Base-by-base conservation (phyloP, 306 rosid genomes). In the Rosa rugosa region DNA sequence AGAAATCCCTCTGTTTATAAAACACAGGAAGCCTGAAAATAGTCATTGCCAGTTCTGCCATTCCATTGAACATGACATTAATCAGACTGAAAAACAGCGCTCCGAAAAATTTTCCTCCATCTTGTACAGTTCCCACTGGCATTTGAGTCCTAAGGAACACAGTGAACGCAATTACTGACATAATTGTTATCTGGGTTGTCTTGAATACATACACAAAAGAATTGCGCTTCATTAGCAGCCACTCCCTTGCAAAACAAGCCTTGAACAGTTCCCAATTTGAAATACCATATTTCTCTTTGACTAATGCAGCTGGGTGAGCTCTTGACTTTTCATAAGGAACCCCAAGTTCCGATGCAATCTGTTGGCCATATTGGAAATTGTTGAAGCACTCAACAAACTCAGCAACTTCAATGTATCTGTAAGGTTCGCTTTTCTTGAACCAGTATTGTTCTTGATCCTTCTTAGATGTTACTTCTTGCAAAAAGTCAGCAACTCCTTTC, bases 391-490 rank as follows among this genome's bases (percentile, higher is more conserved):
- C 49, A 5, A 41, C 84, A 68, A 92, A 90, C 38, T 94, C 93
- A 50, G 89, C 11, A 54, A 84, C 97, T 0, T 91, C 82, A 56
- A 92, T 78, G 75, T 84, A 89, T 73, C 81, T 82, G 70, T 90
- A 89, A 71, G 93, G 86, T 27, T 86, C 82, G 38, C 77, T 73
- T 72, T 45, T 88, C 56, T 50, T 77, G 14, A 64, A 82, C 98
- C 97, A 94, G 62, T 94, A 92, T 45, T 92, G 98, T 78, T 92
- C 89, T 57, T 94, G 98, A 75, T 94, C 98, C 76, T 87, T 92
- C 83, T 80, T 83, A 44, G 98, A 94, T 2, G 94, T 94, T 27
- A 94, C 96, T 89, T 94, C 96, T 73, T 91, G 98, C 65, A 94
- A 69, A 69, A 92, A 94, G 80, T 94, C 98, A 45, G 96, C 96